Conservation (phyloP, 768 basidiomycete genomes). For the Psilocybe subaeruginosa region DNA sequence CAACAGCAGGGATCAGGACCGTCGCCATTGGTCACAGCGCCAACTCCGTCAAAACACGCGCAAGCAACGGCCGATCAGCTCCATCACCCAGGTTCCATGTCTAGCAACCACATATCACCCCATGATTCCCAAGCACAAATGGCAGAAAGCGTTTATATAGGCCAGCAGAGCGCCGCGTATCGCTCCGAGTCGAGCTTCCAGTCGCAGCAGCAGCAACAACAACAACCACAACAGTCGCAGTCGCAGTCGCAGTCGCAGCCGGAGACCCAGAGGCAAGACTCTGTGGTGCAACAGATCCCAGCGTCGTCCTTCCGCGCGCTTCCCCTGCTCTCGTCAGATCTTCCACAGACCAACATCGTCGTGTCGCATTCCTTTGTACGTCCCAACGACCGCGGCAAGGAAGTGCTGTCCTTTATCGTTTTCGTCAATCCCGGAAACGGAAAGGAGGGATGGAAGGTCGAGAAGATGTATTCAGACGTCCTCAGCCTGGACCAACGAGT, state of each 20-base stretch:
- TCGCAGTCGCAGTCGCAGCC: neutral
- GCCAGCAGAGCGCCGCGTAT: conserved; percentile 14
- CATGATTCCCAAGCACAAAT: conserved; percentile 17
- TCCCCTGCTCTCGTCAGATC: conserved; percentile 69
- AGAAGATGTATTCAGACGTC: conserved; percentile 94
- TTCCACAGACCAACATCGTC: conserved; percentile 67
- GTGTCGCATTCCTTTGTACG: conserved; percentile 86
- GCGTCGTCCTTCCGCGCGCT: conserved; percentile 69
- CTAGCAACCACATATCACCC: conserved; percentile 12
- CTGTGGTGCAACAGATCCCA: conserved; percentile 24
- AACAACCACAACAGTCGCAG: neutral
- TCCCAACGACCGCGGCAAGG: conserved; percentile 89
- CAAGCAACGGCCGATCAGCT: conserved; percentile 25
- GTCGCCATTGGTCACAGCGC: conserved; percentile 15
- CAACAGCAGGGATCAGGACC: conserved; percentile 3
- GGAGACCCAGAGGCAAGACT: conserved; percentile 1
- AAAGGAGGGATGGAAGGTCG: conserved; percentile 80
- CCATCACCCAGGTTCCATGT: conserved; percentile 11
- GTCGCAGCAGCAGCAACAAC: conserved; percentile 23
- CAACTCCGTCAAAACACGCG: conserved; percentile 23
- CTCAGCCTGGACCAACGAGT: conserved; percentile 84
- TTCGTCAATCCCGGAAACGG: conserved; percentile 70
- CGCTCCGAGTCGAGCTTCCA: conserved; percentile 17
- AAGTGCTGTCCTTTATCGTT: conserved; percentile 89
- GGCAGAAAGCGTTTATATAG: conserved; percentile 14